These are phyloP conservation scores for Leavenworthia alabamica DNA, from an alignment of 345 rosid genomes.

Conservation along the genomic window DNA sequence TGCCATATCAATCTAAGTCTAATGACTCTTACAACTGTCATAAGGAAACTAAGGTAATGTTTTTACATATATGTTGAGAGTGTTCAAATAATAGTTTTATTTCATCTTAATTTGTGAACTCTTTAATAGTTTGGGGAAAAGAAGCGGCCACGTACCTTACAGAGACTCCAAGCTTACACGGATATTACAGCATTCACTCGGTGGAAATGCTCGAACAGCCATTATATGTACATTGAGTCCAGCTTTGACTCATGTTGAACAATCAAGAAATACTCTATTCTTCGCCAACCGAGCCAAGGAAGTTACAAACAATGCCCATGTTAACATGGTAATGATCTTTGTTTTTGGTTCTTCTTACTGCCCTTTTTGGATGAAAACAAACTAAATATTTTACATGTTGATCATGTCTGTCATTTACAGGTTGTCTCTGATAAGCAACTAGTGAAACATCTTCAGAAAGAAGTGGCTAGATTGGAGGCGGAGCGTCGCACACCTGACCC, in stretches of 20 bases:
- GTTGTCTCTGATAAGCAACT: constrained; percentile 96
- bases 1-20: constrained; percentile 98
- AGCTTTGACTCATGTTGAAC: constrained; percentile 80
- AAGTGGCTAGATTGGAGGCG: constrained; percentile 96
- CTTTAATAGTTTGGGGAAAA: constrained; percentile 91
- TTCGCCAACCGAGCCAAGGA: constrained; percentile 99
- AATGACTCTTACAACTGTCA: constrained; percentile 97
- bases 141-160: constrained; percentile 90
- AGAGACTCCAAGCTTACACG: constrained; percentile 98
- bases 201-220: constrained; percentile 99
- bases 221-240: constrained; percentile 97
- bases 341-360: background rate
- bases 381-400: background rate
- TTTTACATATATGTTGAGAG: constrained; percentile 2
- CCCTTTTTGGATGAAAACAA: background rate
- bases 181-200: constrained; percentile 95
- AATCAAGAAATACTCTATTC: constrained; percentile 91
- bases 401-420: constrained; percentile 27
- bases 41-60: constrained; percentile 86
- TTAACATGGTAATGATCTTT: constrained; percentile 72
- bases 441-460: constrained; percentile 98
- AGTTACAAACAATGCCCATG: constrained; percentile 97
- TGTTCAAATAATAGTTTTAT: too few species aligned
- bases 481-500: constrained; percentile 95
- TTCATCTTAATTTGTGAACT: constrained; percentile 11